Evolutionary conservation across 2,329 filamentous ascomycete genomes (phyloP), one percentile per base, ranked within the genome.

Genomic region (Berkeleyomyces rouxiae): DNA sequence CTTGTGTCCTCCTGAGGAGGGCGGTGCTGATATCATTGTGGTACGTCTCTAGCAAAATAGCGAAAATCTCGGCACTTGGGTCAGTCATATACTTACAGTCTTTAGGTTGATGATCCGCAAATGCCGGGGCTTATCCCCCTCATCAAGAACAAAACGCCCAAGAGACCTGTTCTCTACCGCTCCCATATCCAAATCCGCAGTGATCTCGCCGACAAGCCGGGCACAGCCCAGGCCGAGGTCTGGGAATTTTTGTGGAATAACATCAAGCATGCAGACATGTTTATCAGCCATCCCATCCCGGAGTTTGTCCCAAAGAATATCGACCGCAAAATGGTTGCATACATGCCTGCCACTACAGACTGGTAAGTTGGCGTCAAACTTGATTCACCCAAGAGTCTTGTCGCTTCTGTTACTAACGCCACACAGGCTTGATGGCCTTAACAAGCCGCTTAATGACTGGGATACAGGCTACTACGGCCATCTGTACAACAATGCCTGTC

Each of bases 161-260:
- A 85, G n/a, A 81, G 88, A 10, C 88, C 88, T 0, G 82, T 93
- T 31, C 81, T 92, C 47, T 93, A 88, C 74, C 82, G 88, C 64
- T 90, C 86, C 58, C 88, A 93, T 71, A 93, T 93, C 63, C 87
- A 93, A 72, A 84, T 93, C 64, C 82, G 88, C 63, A 84, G 83
- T 65, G 88, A 93, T 69, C 78, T 92, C 10, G 80, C 86, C 5
- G 79, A 81, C 58, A 74, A 79, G 58, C 71, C 79, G 1, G 83
- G 80, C 1, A 83, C 82, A 2, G 84, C 87, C 0, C 87, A 90
- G 67, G 80, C 80, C 3, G 84, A 88, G 66, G 82, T 87, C 10
- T 93, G 88, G 88, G 75, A 80, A 39, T 90, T 84, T 74, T 74
- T 93, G 7, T 92, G 86, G 86, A 75, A 81, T 58, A 81, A 82